These are phyloP conservation scores for Leavenworthia alabamica DNA, from an alignment of 345 rosid species.

Conservation along the genomic window DNA sequence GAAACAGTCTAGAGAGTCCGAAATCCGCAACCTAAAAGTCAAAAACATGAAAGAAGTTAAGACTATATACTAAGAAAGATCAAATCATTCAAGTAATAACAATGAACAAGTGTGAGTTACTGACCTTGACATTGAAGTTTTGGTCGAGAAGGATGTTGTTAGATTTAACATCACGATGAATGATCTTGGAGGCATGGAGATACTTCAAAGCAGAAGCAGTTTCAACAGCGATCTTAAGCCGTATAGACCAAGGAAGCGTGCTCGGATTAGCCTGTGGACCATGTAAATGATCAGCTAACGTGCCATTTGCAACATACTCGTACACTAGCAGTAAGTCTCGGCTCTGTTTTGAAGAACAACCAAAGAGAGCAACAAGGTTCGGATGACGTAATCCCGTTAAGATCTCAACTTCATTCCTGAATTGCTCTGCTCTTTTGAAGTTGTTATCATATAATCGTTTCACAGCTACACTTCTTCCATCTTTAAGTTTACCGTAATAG, in stretches of 20 bases:
- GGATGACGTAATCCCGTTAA: conserved; percentile 59
- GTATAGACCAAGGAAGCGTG: conserved; percentile 49
- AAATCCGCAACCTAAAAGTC: conserved; percentile 68
- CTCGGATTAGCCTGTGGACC: conserved; percentile 62
- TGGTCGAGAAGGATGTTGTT: conserved; percentile 77
- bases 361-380: conserved; percentile 69
- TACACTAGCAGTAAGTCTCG: conserved; percentile 72
- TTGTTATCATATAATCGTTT: conserved; percentile 79
- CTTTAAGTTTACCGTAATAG: conserved; percentile 72
- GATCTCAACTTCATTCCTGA: conserved; percentile 76
- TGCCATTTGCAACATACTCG: conserved; percentile 78
- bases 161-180: conserved; percentile 90
- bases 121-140: conserved; percentile 58
- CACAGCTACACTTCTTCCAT: conserved; percentile 76
- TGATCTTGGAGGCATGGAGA: conserved; percentile 66
- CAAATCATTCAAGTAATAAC: not conserved
- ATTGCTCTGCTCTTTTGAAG: conserved; percentile 68
- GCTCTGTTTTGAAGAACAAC: conserved; percentile 80
- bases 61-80: not conserved
- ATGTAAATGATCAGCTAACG: conserved; percentile 80
- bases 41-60: not conserved
- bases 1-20: conserved; percentile 81
- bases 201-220: conserved; percentile 70
- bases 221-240: conserved; percentile 76
- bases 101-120: not conserved